A percentile compares a stretch with the other conserved stretches of the same genome.
phyloP scores from a whole-genome alignment of 805 yeast genomes.

The Ogataea trehalophila region DNA sequence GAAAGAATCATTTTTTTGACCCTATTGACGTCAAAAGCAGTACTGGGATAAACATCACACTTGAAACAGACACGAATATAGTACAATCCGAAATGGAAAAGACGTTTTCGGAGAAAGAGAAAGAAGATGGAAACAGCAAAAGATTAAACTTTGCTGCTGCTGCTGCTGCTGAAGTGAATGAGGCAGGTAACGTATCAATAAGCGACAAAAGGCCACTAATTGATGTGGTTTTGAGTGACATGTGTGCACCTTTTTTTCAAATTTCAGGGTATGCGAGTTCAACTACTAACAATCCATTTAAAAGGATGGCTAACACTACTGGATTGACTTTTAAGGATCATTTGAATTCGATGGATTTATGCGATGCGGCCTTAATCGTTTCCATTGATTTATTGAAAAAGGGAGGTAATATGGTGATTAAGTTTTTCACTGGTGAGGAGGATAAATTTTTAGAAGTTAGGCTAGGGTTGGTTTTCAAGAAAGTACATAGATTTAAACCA shows the following conservation, averaged over 20 bases:
- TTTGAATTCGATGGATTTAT: conserved; percentile 78
- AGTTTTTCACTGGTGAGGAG: conserved; percentile 79
- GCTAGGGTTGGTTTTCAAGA: conserved; percentile 52
- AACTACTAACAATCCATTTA: conserved; percentile 72
- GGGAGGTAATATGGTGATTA: conserved; percentile 75
- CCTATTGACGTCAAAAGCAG: conserved; percentile 14
- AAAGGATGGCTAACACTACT: conserved; percentile 91
- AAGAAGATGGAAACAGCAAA: not conserved
- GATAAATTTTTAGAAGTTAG: conserved; percentile 60
- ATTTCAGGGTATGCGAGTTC: conserved; percentile 47
- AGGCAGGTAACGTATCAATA: not conserved
- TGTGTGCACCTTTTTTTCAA: conserved; percentile 68
- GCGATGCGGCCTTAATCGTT: conserved; percentile 83
- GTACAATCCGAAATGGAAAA: conserved; percentile 15
- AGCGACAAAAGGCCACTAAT: conserved; percentile 39
- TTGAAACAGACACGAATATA: conserved; percentile 13
- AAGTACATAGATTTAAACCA: conserved; percentile 73
- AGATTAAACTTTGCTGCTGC: not conserved
- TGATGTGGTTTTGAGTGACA: conserved; percentile 72
- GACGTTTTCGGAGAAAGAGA: conserved; percentile 5
- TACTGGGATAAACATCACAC: conserved; percentile 4
- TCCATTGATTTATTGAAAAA: conserved; percentile 66
- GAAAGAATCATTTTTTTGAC: conserved; percentile 5
- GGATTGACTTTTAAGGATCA: conserved; percentile 84
- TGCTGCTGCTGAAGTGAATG: not conserved